Evolutionary conservation across 495 filamentous ascomycete genomes (phyloP), one percentile per base, ranked within the genome.

Genomic region (Penicillium herquei): DNA sequence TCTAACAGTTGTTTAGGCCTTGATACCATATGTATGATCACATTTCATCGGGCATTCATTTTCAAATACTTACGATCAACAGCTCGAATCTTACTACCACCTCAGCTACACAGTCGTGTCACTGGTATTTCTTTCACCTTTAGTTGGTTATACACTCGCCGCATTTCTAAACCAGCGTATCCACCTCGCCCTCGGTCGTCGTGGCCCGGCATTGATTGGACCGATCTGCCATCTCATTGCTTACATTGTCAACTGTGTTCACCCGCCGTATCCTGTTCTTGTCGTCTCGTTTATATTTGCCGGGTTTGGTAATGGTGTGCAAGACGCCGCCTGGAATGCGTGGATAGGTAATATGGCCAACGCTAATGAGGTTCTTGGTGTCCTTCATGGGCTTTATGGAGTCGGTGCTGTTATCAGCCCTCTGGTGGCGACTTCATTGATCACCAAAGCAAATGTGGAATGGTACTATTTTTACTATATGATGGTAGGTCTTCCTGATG

Each of bases 171-270:
- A 84, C 59, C 82, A 84, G 59, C 60, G 64, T 3, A 72, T 87
- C 50, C 84, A 87, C 66, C 61, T 73, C 43, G 67, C 68, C 31
- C 71, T 87, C 49, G 91, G 91, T 13, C 90, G 91, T 44, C 84
- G 84, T 0, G 91, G 91, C 11, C 81, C 93, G 3, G 89, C 89
- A 32, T 51, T 88, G 43, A 70, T 93, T 13, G 83, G 73, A 1
- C 87, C 90, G 0, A 49, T 68, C 1, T 87, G 81, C 66, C 86
- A 88, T 52, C 58, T 93, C 6, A 61, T 88, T 12, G 80, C 88
- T 26, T 86, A 84, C 58, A 68, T 83, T 37, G 70, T 88, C 62
- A 81, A 84, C 58, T 72, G 74, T 39, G 33, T 80, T 0, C 84
- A 86, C 54, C 84, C 84, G 2, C 83, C 81, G 0, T 87, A 82